Evolutionary conservation across 2,329 filamentous ascomycete genomes (phyloP), one percentile per base, ranked within the genome.

Genomic region (Sporothrix phasma): DNA sequence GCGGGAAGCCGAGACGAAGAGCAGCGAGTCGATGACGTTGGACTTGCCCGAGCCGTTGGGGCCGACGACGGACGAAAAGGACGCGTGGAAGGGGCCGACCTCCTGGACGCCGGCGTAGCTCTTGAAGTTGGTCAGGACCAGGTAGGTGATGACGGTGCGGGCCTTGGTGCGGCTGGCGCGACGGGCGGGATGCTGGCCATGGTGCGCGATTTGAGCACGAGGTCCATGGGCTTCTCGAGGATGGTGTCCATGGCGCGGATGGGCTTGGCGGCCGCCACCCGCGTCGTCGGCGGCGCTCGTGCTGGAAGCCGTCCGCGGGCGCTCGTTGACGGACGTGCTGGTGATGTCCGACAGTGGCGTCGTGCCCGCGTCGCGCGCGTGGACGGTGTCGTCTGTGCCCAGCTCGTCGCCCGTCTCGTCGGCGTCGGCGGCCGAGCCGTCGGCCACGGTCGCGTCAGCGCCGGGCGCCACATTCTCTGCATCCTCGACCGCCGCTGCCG

Each of bases 1-100:
- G 66, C 94, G 88, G 79, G 99, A 99, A 62, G 95, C 94, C 73
- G 99, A 99, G n/a, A 99, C 94, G 72, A 99, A 99, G 0, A 99
- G 84, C 31, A 99, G 79, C 2, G 94, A 97, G 76, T 99, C 94
- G 73, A 99, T 99, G 67, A 99, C 95, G 71, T 99, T 99, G 24
- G 94, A 97, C 75, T 99, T 99, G 65, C 94, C 94, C 10, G 94
- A 99, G 66, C 94, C 94, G 74, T 99, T 99, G 59, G 95, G 94
- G 0, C 94, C 95, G 10, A 99, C 94, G 2, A 99, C 94, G 0
- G 94, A 97, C 1, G 94, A 97, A 77, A 99, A 99, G 0, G 94
- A 99, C 1, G 90, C 84, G 74, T 99, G 94, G 74, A 99, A 99
- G 0, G 94, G 94, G 0, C 94, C 94, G 65, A 99, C 94, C 76